Evolutionary conservation across 352 stramenopile genomes (phyloP).

Genomic region (Globisporangium recalcitrans): DNA sequence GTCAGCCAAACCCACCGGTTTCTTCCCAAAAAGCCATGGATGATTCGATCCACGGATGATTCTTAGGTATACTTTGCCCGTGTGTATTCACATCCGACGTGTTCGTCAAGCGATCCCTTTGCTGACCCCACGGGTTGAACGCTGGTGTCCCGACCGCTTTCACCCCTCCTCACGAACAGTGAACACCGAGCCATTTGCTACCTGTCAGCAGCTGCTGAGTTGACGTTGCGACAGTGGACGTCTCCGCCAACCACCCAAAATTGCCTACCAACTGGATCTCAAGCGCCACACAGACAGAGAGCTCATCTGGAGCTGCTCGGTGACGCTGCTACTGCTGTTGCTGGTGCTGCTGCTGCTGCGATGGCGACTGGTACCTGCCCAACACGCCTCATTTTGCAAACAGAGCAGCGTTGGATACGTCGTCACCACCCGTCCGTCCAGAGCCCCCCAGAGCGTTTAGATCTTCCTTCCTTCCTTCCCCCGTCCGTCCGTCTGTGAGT

Average conservation of each 20-base stretch:
- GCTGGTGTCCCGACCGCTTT: neutral
- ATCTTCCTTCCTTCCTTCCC: neutral
- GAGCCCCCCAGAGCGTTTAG: neutral
- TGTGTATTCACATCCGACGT: neutral
- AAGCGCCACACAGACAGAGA: neutral
- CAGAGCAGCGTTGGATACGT: conserved; percentile 4
- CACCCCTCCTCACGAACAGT: neutral
- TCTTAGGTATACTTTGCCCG: neutral
- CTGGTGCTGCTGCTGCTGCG: neutral
- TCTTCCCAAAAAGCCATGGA: no score
- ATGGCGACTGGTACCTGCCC: neutral
- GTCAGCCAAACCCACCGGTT: no score
- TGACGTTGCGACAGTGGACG: neutral
- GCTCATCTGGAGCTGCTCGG: no score
- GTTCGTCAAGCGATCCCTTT: neutral
- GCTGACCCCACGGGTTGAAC: neutral
- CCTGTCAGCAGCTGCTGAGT: neutral
- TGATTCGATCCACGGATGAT: neutral
- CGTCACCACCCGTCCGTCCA: conserved; percentile 2
- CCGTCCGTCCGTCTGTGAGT: neutral
- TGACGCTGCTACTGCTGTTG: neutral
- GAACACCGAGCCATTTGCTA: neutral
- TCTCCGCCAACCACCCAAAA: conserved; percentile 4
- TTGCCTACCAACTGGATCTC: conserved; percentile 1
- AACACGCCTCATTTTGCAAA: conserved; percentile 7